phyloP scores from a whole-genome alignment of 2,329 filamentous ascomycete species.

The Coniochaeta sp. region DNA sequence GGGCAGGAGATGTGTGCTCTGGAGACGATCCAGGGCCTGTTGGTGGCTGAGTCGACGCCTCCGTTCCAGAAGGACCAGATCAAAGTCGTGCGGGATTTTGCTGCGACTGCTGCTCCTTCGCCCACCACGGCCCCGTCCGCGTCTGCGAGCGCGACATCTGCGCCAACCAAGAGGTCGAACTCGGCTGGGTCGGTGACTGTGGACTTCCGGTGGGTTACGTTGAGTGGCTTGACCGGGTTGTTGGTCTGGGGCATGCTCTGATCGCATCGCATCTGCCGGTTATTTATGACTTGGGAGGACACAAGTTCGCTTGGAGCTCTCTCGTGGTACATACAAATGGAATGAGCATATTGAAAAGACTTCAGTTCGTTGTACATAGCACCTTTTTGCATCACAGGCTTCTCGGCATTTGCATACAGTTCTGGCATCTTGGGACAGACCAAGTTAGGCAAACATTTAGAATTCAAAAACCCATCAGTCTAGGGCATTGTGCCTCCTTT shows the following conservation, averaged over 20 bases:
- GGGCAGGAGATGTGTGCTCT: conserved; percentile 60
- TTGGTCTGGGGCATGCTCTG: conserved; percentile 7
- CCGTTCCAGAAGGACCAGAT: conserved; percentile 42
- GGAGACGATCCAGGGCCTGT: conserved; percentile 53
- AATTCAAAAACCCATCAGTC: neutral
- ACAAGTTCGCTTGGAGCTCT: neutral
- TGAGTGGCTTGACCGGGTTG: conserved; percentile 4
- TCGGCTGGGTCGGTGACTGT: conserved; percentile 5
- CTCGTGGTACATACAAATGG: neutral
- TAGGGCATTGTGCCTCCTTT: neutral
- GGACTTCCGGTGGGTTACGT: conserved; percentile 4
- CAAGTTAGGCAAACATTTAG: neutral
- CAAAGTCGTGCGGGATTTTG: conserved; percentile 29
- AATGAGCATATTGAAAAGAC: neutral
- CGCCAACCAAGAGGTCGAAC: conserved; percentile 7
- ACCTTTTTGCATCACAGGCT: neutral
- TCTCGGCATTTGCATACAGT: neutral
- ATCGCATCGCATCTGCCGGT: neutral
- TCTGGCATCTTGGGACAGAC: conserved; percentile 6
- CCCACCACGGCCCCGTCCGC: neutral
- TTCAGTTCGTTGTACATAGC: conserved; percentile 8
- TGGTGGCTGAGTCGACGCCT: conserved; percentile 32
- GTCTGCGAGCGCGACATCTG: conserved; percentile 2
- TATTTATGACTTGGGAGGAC: neutral
- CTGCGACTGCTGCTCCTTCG: neutral